Percentiles rank a stretch among this genome's conserved stretches.
These are phyloP conservation scores for Choiromyces venosus DNA, from an alignment of 495 filamentous ascomycete genomes.

Conservation along the genomic window DNA sequence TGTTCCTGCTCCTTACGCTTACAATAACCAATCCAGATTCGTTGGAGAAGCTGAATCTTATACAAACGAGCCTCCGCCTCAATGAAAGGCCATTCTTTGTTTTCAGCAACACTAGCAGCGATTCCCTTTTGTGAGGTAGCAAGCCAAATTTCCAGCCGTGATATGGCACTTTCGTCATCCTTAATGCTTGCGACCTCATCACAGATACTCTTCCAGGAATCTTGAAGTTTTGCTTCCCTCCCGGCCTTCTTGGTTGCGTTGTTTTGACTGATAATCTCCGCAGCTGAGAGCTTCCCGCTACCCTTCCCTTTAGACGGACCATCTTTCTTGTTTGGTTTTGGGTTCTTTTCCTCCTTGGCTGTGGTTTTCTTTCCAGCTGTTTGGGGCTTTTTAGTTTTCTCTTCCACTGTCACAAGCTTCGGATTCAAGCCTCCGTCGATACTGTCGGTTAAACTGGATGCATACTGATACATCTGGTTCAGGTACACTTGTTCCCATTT, in stretches of 20 bases:
- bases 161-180: conserved; percentile 27
- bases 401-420: conserved; percentile 36
- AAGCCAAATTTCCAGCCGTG: conserved; percentile 26
- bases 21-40: conserved; percentile 43
- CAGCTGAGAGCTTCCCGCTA: conserved; percentile 27
- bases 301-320: conserved; percentile 24
- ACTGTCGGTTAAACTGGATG: conserved; percentile 66
- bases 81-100: conserved; percentile 41
- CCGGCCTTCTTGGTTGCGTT: conserved; percentile 34
- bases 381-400: conserved; percentile 18
- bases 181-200: conserved; percentile 24
- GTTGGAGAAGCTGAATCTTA: conserved; percentile 44
- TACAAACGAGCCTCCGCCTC: conserved; percentile 45
- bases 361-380: conserved; percentile 14
- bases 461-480: conserved; percentile 62
- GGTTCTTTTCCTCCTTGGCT: conserved; percentile 13
- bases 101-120: conserved; percentile 23
- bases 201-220: conserved; percentile 30
- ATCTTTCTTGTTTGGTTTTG: conserved; percentile 13
- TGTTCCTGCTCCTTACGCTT: conserved; percentile 34
- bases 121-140: conserved; percentile 25
- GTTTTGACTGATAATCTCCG: conserved; percentile 31
- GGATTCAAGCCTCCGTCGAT: conserved; percentile 57
- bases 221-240: conserved; percentile 34
- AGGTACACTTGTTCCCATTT: conserved; percentile 55